phyloP scores from a whole-genome alignment of 768 basidiomycete species.

The Kwoniella bestiolae region DNA sequence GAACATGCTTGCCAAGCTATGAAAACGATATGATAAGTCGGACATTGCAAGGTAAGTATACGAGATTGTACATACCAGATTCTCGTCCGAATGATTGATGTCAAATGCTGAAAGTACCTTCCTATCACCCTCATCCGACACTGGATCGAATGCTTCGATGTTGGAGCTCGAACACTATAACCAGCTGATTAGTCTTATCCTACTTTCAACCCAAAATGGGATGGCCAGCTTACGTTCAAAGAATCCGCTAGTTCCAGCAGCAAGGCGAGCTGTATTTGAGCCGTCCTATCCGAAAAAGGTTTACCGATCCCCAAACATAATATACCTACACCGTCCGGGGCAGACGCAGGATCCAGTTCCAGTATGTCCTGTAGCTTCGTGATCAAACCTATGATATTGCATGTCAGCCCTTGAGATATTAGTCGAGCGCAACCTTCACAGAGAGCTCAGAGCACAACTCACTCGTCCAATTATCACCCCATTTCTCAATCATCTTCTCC shows the following conservation, averaged over 20 bases:
- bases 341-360: neutral
- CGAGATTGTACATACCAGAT: constrained; percentile 34
- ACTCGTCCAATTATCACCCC: constrained; percentile 41
- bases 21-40: neutral
- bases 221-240: constrained; percentile 25
- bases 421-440: too few species aligned
- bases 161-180: constrained; percentile 7
- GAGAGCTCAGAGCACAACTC: too few species aligned
- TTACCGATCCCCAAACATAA: constrained; percentile 47
- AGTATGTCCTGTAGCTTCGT: constrained; percentile 7
- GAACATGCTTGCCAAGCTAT: constrained; percentile 36
- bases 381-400: neutral
- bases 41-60: neutral
- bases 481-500: constrained; percentile 40
- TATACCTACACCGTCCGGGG: constrained; percentile 14
- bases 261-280: constrained; percentile 48
- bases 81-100: constrained; percentile 26
- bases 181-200: neutral
- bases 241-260: constrained; percentile 32
- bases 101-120: constrained; percentile 24
- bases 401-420: too few species aligned
- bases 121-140: constrained; percentile 38
- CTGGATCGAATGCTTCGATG: constrained; percentile 43
- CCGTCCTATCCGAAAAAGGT: constrained; percentile 37
- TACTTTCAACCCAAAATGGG: neutral